Percentiles rank a stretch among this genome's conserved stretches.
These are phyloP conservation scores for Proliferodiscus dingleyae DNA, from an alignment of 2,329 filamentous ascomycete genomes.

Conservation along the genomic window DNA sequence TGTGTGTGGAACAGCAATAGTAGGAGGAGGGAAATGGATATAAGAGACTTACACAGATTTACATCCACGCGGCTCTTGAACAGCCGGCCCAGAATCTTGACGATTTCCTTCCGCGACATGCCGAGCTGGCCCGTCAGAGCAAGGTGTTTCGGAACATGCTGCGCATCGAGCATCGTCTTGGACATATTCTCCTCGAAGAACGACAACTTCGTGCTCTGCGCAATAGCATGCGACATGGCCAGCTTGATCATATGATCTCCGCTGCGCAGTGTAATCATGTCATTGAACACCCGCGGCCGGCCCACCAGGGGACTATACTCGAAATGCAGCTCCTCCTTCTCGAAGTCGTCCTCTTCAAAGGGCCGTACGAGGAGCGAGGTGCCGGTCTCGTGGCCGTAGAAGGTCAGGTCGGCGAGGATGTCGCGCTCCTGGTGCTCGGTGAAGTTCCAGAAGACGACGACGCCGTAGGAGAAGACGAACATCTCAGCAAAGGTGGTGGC, in stretches of 20 bases:
- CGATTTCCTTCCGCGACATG: slow-evolving; percentile 87
- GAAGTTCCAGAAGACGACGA: slow-evolving; percentile 99
- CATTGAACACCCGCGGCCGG: slow-evolving; percentile 90
- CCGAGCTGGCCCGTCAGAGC: slow-evolving; percentile 86
- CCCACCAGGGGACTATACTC: slow-evolving; percentile 87
- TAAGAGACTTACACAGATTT: slow-evolving; percentile 87
- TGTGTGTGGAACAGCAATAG: slow-evolving; percentile 16
- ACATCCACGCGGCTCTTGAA: slow-evolving; percentile 96
- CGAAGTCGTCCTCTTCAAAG: slow-evolving; percentile 82
- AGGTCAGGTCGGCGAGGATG: slow-evolving; percentile 88
- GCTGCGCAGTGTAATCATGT: slow-evolving; percentile 96
- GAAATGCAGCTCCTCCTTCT: slow-evolving; percentile 98
- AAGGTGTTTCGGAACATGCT: slow-evolving; percentile 83
- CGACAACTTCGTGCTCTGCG: slow-evolving; percentile 92
- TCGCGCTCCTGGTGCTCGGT: slow-evolving; percentile 95
- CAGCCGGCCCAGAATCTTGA: slow-evolving; percentile 81
- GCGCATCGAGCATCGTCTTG: slow-evolving; percentile 86
- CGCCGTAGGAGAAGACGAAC: slow-evolving; percentile 95
- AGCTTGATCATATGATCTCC: slow-evolving; percentile 99
- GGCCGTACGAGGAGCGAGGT: slow-evolving; percentile 71
- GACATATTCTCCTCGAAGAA: slow-evolving; percentile 97
- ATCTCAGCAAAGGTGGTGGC: slow-evolving; percentile 84
- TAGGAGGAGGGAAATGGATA: background rate
- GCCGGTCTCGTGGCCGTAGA: slow-evolving; percentile 65
- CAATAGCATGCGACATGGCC: slow-evolving; percentile 94